Base-by-base conservation (phyloP, 305 asterid genomes). In the Solanum aculeatissimum region DNA sequence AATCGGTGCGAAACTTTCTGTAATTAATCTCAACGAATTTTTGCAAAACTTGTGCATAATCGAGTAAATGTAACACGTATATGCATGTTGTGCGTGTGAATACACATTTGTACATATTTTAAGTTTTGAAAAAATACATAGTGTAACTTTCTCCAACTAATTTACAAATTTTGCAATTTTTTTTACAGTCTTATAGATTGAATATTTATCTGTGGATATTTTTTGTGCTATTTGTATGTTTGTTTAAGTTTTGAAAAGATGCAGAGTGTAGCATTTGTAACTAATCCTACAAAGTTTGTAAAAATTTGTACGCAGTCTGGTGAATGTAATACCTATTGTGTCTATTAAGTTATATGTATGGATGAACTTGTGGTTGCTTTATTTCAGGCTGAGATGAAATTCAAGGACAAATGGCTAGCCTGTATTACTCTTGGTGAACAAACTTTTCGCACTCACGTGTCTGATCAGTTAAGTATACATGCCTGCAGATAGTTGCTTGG, bases 351-450 rank as follows among this genome's bases (percentile, higher is more conserved):
- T 72, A 43, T 25, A 47, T 42, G 0, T 15, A 13, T 21, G 66
- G 15, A 43, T 51, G 54, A 69, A 58, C 57, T 15, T 79, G 83
- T n/a, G 54, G 55, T 70, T 74, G 65, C 55, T 86, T 86, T 57
- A 47, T 85, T 87, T 84, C 60, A 96, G 99, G 99, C 99, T 91
- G 97, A 95, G 89, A 94, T 97, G 99, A 84, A 89, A 69, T 94
- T 95, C 89, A 95, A 92, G 94, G 99, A 97, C 90, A 97, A 94
- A 83, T 97, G 98, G 98, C 91, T 97, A 68, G 97, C 93, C 7
- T 95, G 98, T 86, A 92, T 97, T 85, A 89, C 98, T 84, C 89
- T 95, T 54, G 99, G 99, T 72, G 98, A 94, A 70, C 99, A 97
- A 93, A 97, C 99, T 60, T 94, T 93, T 83, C 93, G 96, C 58